These are phyloP conservation scores for Fusarium musae DNA, from an alignment of 2,329 filamentous ascomycete genomes.

Conservation along the genomic window DNA sequence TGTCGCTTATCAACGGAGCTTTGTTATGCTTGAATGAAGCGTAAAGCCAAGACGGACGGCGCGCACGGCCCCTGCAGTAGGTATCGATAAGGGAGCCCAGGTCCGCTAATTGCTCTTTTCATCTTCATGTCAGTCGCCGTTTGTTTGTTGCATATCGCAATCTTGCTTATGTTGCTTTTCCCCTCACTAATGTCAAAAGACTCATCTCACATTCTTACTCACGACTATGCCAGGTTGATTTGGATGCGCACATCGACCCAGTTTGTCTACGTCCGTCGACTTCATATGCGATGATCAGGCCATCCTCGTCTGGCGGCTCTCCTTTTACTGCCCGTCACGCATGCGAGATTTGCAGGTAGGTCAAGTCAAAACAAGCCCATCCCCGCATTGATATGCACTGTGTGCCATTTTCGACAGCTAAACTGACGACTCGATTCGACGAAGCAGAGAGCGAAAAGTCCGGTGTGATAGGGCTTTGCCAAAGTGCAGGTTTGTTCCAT, in stretches of 20 bases:
- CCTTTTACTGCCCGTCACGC: neutral
- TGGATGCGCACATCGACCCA: neutral
- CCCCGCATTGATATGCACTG: neutral
- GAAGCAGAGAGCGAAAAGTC: neutral
- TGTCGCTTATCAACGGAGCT: too few species aligned
- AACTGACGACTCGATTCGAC: neutral
- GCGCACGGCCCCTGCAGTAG: neutral
- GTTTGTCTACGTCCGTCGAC: neutral
- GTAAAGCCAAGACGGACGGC: neutral
- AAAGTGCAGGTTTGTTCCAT: neutral
- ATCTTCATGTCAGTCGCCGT: neutral
- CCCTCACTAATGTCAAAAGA: neutral
- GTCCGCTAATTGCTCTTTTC: neutral
- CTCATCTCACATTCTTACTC: neutral
- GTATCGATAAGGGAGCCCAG: neutral
- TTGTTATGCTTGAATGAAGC: neutral
- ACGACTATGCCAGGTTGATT: too few species aligned
- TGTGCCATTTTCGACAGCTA: fast-evolving
- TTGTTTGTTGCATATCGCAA: neutral
- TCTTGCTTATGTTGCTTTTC: neutral
- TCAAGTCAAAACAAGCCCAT: neutral
- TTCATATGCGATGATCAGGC: neutral
- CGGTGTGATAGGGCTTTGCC: neutral
- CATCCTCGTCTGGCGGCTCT: neutral
- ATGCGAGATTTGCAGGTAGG: neutral